These are phyloP conservation scores for Fusarium vanettenii DNA, from an alignment of 2,329 filamentous ascomycete genomes.

Conservation along the genomic window DNA sequence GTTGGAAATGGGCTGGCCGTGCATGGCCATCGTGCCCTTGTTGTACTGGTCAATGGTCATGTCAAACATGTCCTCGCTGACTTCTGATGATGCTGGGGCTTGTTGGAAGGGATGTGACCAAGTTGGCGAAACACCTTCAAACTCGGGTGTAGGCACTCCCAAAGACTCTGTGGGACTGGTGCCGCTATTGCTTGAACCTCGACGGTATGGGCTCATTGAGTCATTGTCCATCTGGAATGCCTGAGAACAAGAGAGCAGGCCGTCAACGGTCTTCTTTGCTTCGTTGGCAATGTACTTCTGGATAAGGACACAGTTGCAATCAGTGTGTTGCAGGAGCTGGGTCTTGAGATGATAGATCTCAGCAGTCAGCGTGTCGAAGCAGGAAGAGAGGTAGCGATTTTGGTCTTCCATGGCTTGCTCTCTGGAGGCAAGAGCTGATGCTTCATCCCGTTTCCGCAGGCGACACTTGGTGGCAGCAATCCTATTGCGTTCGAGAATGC, in stretches of 20 bases:
- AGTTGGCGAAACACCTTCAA: conserved; percentile 30
- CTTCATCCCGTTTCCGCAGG: conserved; percentile 46
- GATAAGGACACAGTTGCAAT: conserved; percentile 47
- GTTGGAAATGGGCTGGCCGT: conserved; percentile 15
- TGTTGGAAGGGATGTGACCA: conserved; percentile 40
- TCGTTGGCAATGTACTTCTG: conserved; percentile 48
- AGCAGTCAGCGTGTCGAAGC: conserved; percentile 41
- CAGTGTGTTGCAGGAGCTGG: conserved; percentile 45
- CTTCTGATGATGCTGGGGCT: conserved; percentile 32
- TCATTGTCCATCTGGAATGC: conserved; percentile 24
- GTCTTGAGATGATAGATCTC: conserved; percentile 48
- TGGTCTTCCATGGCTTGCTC: conserved; percentile 47
- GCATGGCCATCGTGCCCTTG: conserved; percentile 26
- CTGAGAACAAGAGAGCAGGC: conserved; percentile 29
- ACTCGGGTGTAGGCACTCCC: conserved; percentile 36
- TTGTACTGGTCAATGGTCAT: conserved; percentile 31
- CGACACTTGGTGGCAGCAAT: conserved; percentile 49
- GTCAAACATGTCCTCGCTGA: conserved; percentile 38
- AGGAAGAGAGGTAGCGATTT: conserved; percentile 44
- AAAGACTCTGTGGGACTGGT: conserved; percentile 42
- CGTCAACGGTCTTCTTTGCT: conserved; percentile 45
- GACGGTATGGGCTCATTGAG: conserved; percentile 28
- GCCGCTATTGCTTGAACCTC: conserved; percentile 39
- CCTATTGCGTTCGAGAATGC: conserved; percentile 47
- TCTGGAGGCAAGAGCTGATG: conserved; percentile 43